These are phyloP conservation scores for Diplodia seriata DNA, from an alignment of 2,329 filamentous ascomycete species.

Conservation along the genomic window DNA sequence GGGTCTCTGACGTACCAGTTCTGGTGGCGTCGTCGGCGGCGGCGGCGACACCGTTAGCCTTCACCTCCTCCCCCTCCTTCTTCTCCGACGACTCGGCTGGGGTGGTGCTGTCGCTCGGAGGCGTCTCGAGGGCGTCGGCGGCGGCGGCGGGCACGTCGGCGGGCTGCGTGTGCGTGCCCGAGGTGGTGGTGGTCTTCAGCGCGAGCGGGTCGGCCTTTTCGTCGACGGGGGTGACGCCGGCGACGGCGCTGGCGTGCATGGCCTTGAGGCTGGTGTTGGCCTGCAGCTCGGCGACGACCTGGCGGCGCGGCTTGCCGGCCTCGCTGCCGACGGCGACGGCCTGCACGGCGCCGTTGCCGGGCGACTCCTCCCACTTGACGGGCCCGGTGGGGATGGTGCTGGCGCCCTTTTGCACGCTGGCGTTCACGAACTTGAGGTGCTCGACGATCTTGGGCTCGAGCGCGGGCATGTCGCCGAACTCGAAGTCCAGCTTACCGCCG, in stretches of 20 bases:
- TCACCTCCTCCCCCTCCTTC: neutral
- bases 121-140: constrained; percentile 18
- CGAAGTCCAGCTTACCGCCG: constrained; percentile 83
- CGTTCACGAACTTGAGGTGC: constrained; percentile 51
- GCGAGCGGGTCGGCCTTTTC: constrained; percentile 32
- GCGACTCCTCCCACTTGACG: constrained; percentile 54
- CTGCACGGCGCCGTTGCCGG: constrained; percentile 50
- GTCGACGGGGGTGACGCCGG: constrained; percentile 37
- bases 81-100: constrained; percentile 14
- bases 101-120: constrained; percentile 1
- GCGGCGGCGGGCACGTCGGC: constrained; percentile 35
- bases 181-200: constrained; percentile 38
- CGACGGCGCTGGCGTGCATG: constrained; percentile 38
- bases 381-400: constrained; percentile 57
- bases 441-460: constrained; percentile 65
- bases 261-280: constrained; percentile 40
- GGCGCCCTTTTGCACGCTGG: constrained; percentile 42
- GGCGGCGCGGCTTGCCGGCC: constrained; percentile 49
- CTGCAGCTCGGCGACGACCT: constrained; percentile 50
- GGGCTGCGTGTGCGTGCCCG: constrained; percentile 48
- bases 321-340: constrained; percentile 55
- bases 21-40: constrained; percentile 32
- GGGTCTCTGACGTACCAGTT: constrained; percentile 51
- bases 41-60: neutral
- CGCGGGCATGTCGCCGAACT: constrained; percentile 76